These are phyloP conservation scores for Plasmodium cynomolgi DNA, from an alignment of 169 alveolate species.

Conservation along the genomic window DNA sequence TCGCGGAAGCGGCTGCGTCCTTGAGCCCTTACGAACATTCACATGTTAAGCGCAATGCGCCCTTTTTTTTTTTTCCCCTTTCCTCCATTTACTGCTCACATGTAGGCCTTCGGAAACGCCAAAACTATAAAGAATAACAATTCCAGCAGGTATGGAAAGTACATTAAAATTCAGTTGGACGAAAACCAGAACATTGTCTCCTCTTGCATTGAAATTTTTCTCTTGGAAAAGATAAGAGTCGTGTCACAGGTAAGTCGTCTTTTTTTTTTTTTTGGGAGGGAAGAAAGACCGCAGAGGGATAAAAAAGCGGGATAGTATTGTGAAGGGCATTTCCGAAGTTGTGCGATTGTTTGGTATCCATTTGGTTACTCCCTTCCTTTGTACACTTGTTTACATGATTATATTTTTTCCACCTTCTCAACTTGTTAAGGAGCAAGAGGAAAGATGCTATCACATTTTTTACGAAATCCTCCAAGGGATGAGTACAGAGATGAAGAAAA, in stretches of 20 bases:
- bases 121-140: constrained; percentile 97
- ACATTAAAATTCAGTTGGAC: constrained; percentile 93
- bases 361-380: background rate
- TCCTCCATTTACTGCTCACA: constrained; percentile 88
- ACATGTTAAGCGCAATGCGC: background rate
- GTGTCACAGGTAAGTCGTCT: constrained; percentile 46
- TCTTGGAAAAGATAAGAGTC: constrained; percentile 72
- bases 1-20: background rate
- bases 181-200: constrained; percentile 71
- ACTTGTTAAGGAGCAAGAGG: constrained; percentile 70
- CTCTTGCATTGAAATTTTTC: constrained; percentile 59
- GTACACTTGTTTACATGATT: background rate
- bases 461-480: constrained; percentile 77
- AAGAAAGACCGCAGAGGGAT: background rate
- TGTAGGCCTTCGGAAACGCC: constrained; percentile 99
- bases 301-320: background rate
- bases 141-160: constrained; percentile 98
- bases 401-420: background rate
- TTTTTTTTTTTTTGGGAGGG: background rate
- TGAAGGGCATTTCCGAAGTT: background rate
- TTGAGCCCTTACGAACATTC: background rate
- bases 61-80: background rate
- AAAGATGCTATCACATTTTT: constrained; percentile 81
- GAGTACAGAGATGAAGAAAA: constrained; percentile 43
- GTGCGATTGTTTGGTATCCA: background rate